Percentiles rank a stretch among this genome's conserved stretches.
Evolutionary conservation across 345 rosid species (phyloP).

Genomic region (Diplotaxis tenuifolia): DNA sequence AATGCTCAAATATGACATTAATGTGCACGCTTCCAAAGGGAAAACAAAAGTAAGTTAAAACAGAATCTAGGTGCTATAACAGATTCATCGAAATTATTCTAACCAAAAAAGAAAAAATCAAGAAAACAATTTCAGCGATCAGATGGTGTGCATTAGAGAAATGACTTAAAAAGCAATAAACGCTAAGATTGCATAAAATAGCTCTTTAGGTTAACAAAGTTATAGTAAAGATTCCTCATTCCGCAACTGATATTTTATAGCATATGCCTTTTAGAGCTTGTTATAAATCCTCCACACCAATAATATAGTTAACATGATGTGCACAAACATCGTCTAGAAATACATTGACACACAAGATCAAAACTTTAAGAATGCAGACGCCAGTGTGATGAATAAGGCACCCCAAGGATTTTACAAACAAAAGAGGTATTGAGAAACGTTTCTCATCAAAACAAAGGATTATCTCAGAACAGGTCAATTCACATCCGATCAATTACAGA

Average conservation of each 20-base stretch:
- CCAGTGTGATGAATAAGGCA: neutral
- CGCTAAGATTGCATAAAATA: neutral
- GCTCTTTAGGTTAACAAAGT: neutral
- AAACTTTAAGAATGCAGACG: neutral
- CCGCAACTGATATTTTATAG: no score
- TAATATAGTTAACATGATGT: neutral
- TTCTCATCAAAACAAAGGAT: slow-evolving; percentile 3
- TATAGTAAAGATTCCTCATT: no score
- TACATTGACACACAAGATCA: neutral
- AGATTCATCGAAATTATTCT: neutral
- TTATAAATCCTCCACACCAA: neutral
- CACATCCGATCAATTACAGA: neutral
- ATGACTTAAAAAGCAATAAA: neutral
- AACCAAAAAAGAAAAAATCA: neutral
- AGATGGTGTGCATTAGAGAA: neutral
- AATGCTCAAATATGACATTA: neutral
- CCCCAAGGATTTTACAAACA: neutral
- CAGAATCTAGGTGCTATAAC: neutral
- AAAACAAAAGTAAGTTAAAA: neutral
- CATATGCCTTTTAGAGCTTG: neutral
- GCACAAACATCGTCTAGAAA: neutral
- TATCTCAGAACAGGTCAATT: neutral
- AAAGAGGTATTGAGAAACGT: neutral
- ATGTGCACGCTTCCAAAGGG: no score
- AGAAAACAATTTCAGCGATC: neutral